phyloP scores from a whole-genome alignment of 1,139 yeast species.

The Nakaseomyces delphensis region DNA sequence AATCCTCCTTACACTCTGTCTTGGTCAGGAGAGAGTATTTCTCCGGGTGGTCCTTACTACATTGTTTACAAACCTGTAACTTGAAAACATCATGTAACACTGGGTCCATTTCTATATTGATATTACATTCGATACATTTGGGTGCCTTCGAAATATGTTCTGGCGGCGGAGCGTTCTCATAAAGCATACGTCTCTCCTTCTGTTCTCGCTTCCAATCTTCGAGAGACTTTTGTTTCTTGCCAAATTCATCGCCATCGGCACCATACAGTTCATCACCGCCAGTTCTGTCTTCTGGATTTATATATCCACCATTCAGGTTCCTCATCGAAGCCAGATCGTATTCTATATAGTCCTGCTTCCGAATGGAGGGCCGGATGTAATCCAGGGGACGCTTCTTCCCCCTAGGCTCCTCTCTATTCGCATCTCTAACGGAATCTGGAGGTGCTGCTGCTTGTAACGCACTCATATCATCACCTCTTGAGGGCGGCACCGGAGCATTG shows the following conservation, averaged over 20 bases:
- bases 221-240: slow-evolving; percentile 39
- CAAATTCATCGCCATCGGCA: slow-evolving; percentile 23
- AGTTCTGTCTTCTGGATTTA: slow-evolving; percentile 40
- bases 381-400: slow-evolving; percentile 11
- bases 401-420: slow-evolving; percentile 1
- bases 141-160: slow-evolving; percentile 64
- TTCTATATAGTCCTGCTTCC: slow-evolving; percentile 71
- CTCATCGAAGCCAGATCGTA: slow-evolving; percentile 85
- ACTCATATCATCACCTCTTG: not conserved
- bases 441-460: slow-evolving; percentile 2
- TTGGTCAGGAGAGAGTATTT: slow-evolving; percentile 86
- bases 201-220: slow-evolving; percentile 76
- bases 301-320: slow-evolving; percentile 82
- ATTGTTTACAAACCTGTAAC: slow-evolving; percentile 68
- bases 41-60: slow-evolving; percentile 67
- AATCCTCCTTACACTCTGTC: slow-evolving; percentile 92
- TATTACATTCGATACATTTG: slow-evolving; percentile 69
- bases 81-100: slow-evolving; percentile 59
- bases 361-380: slow-evolving; percentile 34
- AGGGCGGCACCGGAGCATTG: not conserved
- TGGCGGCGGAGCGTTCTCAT: slow-evolving; percentile 58
- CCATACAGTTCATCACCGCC: slow-evolving; percentile 20
- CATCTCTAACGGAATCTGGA: not conserved
- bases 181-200: slow-evolving; percentile 30
- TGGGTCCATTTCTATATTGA: slow-evolving; percentile 69